These are phyloP conservation scores for Oemleria cerasiformis DNA, from an alignment of 306 rosid genomes.

Conservation along the genomic window DNA sequence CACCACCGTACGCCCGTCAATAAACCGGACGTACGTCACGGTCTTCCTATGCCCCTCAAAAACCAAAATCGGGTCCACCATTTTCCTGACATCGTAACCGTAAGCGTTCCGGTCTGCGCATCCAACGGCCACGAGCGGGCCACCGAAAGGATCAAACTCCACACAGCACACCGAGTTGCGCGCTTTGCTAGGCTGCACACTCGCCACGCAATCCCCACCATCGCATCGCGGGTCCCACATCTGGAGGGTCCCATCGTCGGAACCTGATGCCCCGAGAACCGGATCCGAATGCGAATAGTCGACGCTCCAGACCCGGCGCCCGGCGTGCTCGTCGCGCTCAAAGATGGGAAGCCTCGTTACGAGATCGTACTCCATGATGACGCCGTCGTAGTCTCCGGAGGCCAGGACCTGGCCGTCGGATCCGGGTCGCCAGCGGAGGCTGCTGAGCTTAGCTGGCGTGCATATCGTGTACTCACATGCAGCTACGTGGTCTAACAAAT, in stretches of 20 bases:
- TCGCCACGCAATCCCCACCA: constrained; percentile 34
- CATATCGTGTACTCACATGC: constrained; percentile 45
- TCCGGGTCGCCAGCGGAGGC: constrained; percentile 56
- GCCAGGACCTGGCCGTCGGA: constrained; percentile 38
- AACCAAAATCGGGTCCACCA: constrained; percentile 39
- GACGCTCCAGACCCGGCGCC: constrained; percentile 64
- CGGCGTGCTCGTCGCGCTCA: constrained; percentile 71
- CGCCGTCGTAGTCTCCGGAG: constrained; percentile 66
- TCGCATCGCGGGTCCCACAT: constrained; percentile 61
- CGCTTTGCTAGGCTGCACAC: constrained; percentile 32
- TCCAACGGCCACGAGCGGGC: constrained; percentile 44
- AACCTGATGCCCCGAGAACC: constrained; percentile 49
- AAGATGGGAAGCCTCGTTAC: constrained; percentile 40
- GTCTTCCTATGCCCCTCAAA: constrained; percentile 52
- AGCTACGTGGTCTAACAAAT: constrained; percentile 34
- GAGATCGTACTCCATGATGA: constrained; percentile 56
- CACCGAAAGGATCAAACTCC: constrained; percentile 44
- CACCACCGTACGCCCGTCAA: constrained; percentile 31
- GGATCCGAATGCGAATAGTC: constrained; percentile 47
- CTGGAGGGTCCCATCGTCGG: constrained; percentile 69
- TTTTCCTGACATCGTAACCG: constrained; percentile 42
- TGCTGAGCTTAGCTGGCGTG: constrained; percentile 65
- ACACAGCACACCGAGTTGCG: constrained; percentile 50
- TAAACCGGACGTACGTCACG: constrained; percentile 47
- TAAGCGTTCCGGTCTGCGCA: constrained; percentile 58